phyloP scores from a whole-genome alignment of 2,329 filamentous ascomycete species.

The Parastagonospora nodorum region DNA sequence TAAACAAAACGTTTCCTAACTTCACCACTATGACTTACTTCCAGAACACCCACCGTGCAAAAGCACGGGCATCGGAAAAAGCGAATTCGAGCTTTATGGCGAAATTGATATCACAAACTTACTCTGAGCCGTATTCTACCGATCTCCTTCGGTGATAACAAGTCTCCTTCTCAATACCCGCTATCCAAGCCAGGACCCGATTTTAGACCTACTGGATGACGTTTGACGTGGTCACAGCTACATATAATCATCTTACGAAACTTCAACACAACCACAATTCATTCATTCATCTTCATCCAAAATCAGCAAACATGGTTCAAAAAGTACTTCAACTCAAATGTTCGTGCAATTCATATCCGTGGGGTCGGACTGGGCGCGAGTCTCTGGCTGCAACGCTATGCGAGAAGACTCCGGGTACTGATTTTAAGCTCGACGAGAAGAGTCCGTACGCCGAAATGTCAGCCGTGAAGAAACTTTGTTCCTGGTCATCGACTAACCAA shows the following conservation, averaged over 20 bases:
- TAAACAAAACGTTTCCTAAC: too few species aligned
- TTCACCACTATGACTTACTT: too few species aligned
- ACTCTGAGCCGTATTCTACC: neutral
- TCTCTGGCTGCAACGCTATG: conserved; percentile 71
- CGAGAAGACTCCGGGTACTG: conserved; percentile 65
- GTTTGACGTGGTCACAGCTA: too few species aligned
- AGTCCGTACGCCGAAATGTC: conserved; percentile 67
- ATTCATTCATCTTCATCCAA: neutral
- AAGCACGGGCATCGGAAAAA: too few species aligned
- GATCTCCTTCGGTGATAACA: conserved; percentile 15
- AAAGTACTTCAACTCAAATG: conserved; percentile 61
- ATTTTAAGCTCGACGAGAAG: conserved; percentile 67
- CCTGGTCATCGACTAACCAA: conserved; percentile 7
- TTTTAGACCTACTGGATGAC: too few species aligned
- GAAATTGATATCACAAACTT: neutral
- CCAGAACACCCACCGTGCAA: too few species aligned
- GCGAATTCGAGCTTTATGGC: neutral
- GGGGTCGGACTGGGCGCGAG: conserved; percentile 70
- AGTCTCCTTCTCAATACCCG: conserved; percentile 13
- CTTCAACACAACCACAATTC: neutral
- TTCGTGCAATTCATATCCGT: conserved; percentile 66
- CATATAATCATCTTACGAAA: neutral
- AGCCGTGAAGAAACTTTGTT: neutral
- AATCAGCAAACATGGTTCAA: conserved; percentile 50
- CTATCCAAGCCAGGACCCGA: conserved; percentile 8